Conservation (phyloP, 257 asterid genomes). For the Primulina tabacum region DNA sequence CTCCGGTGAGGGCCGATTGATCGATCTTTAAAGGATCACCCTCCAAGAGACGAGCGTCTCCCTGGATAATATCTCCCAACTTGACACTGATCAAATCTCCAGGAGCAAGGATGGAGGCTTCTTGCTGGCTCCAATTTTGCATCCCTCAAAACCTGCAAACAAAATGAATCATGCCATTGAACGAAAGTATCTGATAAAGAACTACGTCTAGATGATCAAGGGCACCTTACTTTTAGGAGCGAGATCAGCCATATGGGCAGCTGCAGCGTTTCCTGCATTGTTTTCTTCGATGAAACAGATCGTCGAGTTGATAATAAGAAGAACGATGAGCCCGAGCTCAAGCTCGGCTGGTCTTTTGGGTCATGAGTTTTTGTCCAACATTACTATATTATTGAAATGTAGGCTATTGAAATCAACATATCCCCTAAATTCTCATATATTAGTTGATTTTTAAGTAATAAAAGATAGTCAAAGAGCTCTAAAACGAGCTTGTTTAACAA, state of each 20-base stretch:
- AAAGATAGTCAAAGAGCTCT: too few species aligned
- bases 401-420: too few species aligned
- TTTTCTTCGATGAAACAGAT: conserved; percentile 81
- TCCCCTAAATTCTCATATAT: too few species aligned
- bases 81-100: conserved; percentile 91
- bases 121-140: conserved; percentile 78
- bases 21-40: conserved; percentile 92
- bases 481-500: too few species aligned
- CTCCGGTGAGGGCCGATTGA: conserved; percentile 86
- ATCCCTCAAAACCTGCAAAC: conserved; percentile 66
- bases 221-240: conserved; percentile 87
- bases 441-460: too few species aligned
- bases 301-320: conserved; percentile 84
- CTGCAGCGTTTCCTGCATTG: conserved; percentile 88
- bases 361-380: too few species aligned
- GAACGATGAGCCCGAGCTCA: too few species aligned
- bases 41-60: conserved; percentile 87
- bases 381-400: too few species aligned
- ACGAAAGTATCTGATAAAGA: background rate
- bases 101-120: conserved; percentile 80
- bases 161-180: background rate
- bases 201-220: background rate
- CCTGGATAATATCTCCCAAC: conserved; percentile 86
- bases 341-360: too few species aligned
- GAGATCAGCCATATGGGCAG: conserved; percentile 91